Evolutionary conservation across 352 stramenopile species (phyloP), one percentile per base, ranked within the genome.

Genomic region (Pythium angustatum): DNA sequence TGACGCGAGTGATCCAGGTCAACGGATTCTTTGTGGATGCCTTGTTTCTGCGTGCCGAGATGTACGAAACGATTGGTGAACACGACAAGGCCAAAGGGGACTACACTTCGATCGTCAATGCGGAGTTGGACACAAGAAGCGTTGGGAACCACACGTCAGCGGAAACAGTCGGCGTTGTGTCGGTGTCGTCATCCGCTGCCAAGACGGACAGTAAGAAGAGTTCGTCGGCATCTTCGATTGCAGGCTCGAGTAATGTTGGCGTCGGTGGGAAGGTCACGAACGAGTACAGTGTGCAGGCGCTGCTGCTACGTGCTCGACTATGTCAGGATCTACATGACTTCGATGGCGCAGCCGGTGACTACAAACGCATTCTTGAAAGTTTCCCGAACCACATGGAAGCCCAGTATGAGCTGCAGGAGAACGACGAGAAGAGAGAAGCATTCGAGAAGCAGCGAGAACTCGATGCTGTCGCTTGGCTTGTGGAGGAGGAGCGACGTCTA

Each of bases 11-110:
- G 27, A 55, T 93, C 27, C 56, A 77, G 47, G 49, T 78, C 8
- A 93, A 81, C 54, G 81, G 81, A 0, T 90, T 91, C 71, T 90
- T 91, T 36, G 68, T 93, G n/a, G 78, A 90, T 44, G 83, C 77
- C 11, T 36, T 93, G 22, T 88, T 90, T 53, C 66, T 91, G 26
- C 71, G 83, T 40, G 81, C 78, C 0, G 70, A 75, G 44, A 63
- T 93, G 47, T 85, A 77, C 55, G 79, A 87, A 27, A 58, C 80
- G 9, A 34, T 78, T 1, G 77, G 70, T 0, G 69, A 73, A 3
- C 61, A 71, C 1, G 50, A 71, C 36, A 73, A 84, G 27, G 81
- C 83, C 0, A 67, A 81, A 41, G 53, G 64, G 2, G 83, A 93
- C 63, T 91, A 91, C 64, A 81, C 83, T 10, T 79, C 78, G 14